Evolutionary conservation across 495 filamentous ascomycete genomes (phyloP).

Genomic region (Daldinia childiae): DNA sequence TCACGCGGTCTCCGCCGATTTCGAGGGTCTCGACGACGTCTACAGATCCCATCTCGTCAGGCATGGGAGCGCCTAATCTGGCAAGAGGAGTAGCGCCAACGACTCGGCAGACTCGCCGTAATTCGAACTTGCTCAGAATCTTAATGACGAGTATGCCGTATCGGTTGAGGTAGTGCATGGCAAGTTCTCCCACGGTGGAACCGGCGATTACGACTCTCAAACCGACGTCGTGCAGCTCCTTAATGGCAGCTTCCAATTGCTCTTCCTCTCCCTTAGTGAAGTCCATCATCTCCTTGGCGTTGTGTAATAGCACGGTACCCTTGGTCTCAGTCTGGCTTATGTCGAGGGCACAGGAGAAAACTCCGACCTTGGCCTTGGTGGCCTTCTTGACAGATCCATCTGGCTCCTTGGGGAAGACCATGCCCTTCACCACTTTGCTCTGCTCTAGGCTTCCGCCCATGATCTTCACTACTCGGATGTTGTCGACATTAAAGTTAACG

Average conservation of each 20-base stretch:
- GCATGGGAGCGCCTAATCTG: conserved; percentile 96
- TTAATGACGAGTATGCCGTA: conserved; percentile 96
- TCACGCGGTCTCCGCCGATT: conserved; percentile 98
- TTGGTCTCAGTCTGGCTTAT: conserved; percentile 98
- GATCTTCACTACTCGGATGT: conserved; percentile 98
- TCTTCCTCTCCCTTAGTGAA: conserved; percentile 97
- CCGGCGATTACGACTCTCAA: conserved; percentile 92
- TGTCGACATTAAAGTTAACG: conserved; percentile 99
- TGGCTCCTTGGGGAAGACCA: conserved; percentile 96
- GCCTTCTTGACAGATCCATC: conserved; percentile 91
- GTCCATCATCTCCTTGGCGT: conserved; percentile 97
- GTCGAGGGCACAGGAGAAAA: conserved; percentile 96
- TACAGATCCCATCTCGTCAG: conserved; percentile 96
- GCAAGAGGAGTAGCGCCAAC: conserved; percentile 96
- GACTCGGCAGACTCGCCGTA: conserved; percentile 91
- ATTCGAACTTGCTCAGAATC: conserved; percentile 97
- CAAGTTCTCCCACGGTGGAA: conserved; percentile 91
- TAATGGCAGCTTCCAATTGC: conserved; percentile 88
- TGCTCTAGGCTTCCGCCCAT: conserved; percentile 97
- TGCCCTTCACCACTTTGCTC: conserved; percentile 93
- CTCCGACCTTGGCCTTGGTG: conserved; percentile 91
- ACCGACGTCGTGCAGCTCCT: conserved; percentile 94
- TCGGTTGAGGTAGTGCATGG: conserved; percentile 96
- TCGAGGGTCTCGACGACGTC: conserved; percentile 98
- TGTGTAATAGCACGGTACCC: conserved; percentile 98